Base-by-base conservation (phyloP, 768 basidiomycete genomes). In the Dioszegia aurantiaca region DNA sequence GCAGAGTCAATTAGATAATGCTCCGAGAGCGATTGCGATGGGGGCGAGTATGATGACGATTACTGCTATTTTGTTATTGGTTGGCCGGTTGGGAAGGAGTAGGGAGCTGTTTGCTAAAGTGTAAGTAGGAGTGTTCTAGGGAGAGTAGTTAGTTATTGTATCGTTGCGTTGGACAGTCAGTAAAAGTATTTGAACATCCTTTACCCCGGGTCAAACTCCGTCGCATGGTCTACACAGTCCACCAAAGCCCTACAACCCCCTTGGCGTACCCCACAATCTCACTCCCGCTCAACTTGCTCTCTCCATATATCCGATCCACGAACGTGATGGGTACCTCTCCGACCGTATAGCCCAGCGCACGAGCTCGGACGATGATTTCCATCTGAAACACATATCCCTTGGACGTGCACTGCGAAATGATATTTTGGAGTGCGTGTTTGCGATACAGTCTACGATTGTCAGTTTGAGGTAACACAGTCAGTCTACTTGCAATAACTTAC, bases 351-450 rank as follows among this genome's bases (percentile, higher is more conserved):
- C 89, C 90, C 55, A 89, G 78, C 1, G 87, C 84, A 21, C 86
- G 82, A 4, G 91, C 91, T 0, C 91, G 84, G 19, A 90, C 91
- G 83, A 93, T 93, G 87, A 93, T 94, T 75, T 94, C 91, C 91
- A 94, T 94, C 81, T 94, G 91, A 80, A 94, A 93, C 28, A 94
- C 91, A 67, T 93, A 94, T 9, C 91, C 91, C 63, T 88, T 88
- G 2, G 90, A 90, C 60, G 86, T 82, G 1, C 88, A 90, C 63
- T 86, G 82, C 4, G 86, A 83, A 67, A 94, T 93, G 69, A 94
- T 87, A 64, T 90, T 85, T 46, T 82, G 83, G 55, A 94, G 80
- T 6, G 88, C 91, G 0, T 82, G 81, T 11, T 84, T 74, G 37
- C 88, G 85, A 74, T 94, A 94, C 16, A 94, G 76, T 59, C 89